Evolutionary conservation across 352 stramenopile species (phyloP), one percentile per base, ranked within the genome.

Genomic region (Pseudoperonospora humuli): DNA sequence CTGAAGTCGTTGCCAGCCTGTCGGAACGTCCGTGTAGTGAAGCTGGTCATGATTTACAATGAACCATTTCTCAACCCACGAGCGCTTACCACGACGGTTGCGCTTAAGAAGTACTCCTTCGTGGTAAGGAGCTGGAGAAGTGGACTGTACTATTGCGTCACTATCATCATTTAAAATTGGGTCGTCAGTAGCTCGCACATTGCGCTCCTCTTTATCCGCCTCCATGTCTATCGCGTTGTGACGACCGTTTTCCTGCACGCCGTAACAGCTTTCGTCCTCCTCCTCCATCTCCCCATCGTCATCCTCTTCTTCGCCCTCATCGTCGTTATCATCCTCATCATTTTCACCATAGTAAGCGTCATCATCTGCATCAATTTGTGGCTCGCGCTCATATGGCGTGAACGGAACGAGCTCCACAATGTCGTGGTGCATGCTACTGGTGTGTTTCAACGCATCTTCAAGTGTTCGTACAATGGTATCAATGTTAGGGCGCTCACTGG

Each of bases 31-130:
- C 1, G 65, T 84, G 55, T 85, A 87, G 38, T 85, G 73, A n/a
- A 90, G 55, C 18, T 85, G 64, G 42, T 80, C 71, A 17, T 79
- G 64, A 9, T 87, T 71, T 10, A 88, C 28, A 3, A 81, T 64
- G 42, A 88, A 86, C 54, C 70, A 69, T 41, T 86, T 87, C 25
- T 81, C 65, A 4, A 65, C 62, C 78, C 78, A 90, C 0, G 55
- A 61, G n/a, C 78, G 78, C 26, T 71, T 79, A 34, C 75, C 75
- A 18, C 75, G 72, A 3, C 78, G 78, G 44, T 81, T 79, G 19
- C 78, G 73, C 60, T 90, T 90, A 21, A 90, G 57, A 39, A 90
- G 56, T 15, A 74, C 39, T 4, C 78, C 78, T 23, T 75, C 60
- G 32, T 81, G 54, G 35, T 70, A 68, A 25, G 74, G 61, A 17